Evolutionary conservation across 768 basidiomycete genomes (phyloP), one percentile per base, ranked within the genome.

Genomic region (Mycena venus): DNA sequence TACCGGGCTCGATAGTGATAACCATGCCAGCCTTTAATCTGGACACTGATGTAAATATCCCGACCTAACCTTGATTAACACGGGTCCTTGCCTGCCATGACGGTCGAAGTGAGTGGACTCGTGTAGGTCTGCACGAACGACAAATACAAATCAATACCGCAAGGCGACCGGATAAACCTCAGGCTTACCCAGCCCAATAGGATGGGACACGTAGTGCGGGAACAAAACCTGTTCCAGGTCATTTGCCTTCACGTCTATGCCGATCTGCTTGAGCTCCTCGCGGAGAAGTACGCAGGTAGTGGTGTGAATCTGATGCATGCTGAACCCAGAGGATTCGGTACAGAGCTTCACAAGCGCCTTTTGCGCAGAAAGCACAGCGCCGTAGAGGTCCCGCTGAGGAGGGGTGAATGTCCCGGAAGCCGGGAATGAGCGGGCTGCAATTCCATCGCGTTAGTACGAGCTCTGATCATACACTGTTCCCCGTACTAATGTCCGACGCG

Each of bases 161-260:
- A 15, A 9, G n/a, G 38, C 34, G 32, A 53, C 27, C 14, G 36
- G 40, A 58, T 65, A 40, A 68, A 19, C 70, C 31, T 59, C 12
- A 23, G 11, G 83, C 91, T 61, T 59, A 93, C 95, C 94, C 61
- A 98, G 92, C 8, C 98, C 98, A 42, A 99, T 93, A 9, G 95
- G 94, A 85, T 99, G 98, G 31, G 95, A 91, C 58, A 99, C 82
- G 75, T 92, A 96, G 85, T 99, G 98, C 1, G 98, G 98, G 80
- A 99, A 99, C 78, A 99, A 82, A 34, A 93, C 84, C 75, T 95
- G 90, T 55, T 97, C 87, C 67, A 95, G 86, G 29, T 92, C 92
- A 1, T 85, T 85, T 14, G 87, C 86, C 0, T 84, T 84, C 40
- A 95, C 83, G 51, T 88, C 86, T 79, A 96, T 93, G 1, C 95